Conservation (phyloP, 2,329 filamentous ascomycete species). For the Xylariaceae sp. region DNA sequence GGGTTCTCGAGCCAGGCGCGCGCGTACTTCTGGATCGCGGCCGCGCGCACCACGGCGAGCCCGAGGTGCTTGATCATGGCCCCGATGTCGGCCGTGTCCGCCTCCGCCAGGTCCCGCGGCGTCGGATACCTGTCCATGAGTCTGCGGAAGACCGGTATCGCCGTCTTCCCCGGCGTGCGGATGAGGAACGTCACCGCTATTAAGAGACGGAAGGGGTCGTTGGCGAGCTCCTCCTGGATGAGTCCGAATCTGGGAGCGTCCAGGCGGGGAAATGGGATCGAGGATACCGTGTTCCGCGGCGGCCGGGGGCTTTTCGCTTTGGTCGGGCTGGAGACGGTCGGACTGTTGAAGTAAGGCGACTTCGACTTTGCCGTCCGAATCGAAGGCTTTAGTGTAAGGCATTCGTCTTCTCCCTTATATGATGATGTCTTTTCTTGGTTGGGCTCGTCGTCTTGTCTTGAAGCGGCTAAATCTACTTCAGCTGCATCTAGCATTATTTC, state of each 20-base stretch:
- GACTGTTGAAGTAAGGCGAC: conserved; percentile 40
- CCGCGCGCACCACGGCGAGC: conserved; percentile 68
- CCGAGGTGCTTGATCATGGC: conserved; percentile 71
- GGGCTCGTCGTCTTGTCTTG: not conserved
- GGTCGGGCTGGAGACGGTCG: conserved; percentile 1
- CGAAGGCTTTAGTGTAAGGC: conserved; percentile 2
- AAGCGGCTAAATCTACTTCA: not conserved
- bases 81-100: conserved; percentile 58
- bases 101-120: conserved; percentile 61
- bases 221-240: conserved; percentile 77
- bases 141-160: conserved; percentile 74
- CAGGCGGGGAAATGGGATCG: conserved; percentile 69
- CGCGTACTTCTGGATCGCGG: conserved; percentile 71
- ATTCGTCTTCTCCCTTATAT: not conserved
- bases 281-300: conserved; percentile 51
- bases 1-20: conserved; percentile 66
- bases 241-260: conserved; percentile 69
- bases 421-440: not conserved
- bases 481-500: not conserved
- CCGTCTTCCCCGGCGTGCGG: conserved; percentile 72
- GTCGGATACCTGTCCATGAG: conserved; percentile 72
- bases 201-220: conserved; percentile 77
- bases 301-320: conserved; percentile 38
- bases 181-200: conserved; percentile 85
- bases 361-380: conserved; percentile 29